Percentiles rank a stretch among this genome's conserved stretches.
These are phyloP conservation scores for Nicotiana benthamiana DNA, from an alignment of 257 asterid species.

Conservation along the genomic window DNA sequence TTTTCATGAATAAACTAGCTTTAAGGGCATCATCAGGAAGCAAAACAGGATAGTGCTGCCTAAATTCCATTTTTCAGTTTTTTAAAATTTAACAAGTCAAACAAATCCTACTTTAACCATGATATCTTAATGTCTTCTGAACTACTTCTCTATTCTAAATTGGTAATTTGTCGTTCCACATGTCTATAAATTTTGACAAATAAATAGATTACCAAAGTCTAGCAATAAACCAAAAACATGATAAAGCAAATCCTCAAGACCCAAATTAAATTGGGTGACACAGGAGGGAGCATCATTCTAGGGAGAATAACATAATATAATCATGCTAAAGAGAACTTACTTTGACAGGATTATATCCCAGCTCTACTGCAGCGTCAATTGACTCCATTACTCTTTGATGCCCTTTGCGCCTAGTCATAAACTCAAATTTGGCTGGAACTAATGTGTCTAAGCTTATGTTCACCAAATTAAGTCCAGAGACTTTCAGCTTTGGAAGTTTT, in stretches of 20 bases:
- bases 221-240: not conserved
- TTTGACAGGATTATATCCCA: conserved; percentile 89
- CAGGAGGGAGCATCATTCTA: not conserved
- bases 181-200: not conserved
- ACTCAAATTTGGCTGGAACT: conserved; percentile 91
- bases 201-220: not conserved
- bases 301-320: not conserved
- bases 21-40: not conserved
- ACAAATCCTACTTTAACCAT: not conserved
- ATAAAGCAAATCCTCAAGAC: not conserved
- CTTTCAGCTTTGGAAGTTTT: conserved; percentile 73
- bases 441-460: conserved; percentile 90
- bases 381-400: conserved; percentile 83
- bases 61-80: not conserved
- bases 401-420: conserved; percentile 89
- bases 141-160: not conserved
- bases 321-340: conserved; percentile 28
- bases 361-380: conserved; percentile 61
- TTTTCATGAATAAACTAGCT: not conserved
- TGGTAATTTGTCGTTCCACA: not conserved
- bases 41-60: not conserved
- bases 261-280: not conserved
- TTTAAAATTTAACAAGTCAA: not conserved
- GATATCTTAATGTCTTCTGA: not conserved
- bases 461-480: conserved; percentile 68